Conservation (phyloP, 352 stramenopile species). For the Phytophthora citrophthora region DNA sequence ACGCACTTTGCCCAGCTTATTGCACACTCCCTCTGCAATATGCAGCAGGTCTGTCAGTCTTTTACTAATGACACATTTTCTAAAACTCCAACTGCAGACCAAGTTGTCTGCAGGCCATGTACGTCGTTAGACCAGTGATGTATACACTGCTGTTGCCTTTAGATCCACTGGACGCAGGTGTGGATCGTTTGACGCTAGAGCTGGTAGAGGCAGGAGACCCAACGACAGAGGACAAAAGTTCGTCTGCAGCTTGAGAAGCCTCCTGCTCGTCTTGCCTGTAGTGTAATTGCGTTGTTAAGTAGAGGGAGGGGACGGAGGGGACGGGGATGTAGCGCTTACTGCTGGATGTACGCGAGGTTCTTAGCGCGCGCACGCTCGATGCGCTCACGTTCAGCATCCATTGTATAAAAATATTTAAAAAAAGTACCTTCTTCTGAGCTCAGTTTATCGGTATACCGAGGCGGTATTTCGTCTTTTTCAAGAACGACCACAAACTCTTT, state of each 20-base stretch:
- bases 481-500: too few species aligned
- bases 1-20: slow-evolving; percentile 80
- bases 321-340: slow-evolving; percentile 20
- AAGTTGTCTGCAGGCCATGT: slow-evolving; percentile 84
- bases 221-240: slow-evolving; percentile 46
- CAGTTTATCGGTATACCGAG: too few species aligned
- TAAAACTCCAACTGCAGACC: slow-evolving; percentile 38
- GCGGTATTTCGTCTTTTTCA: too few species aligned
- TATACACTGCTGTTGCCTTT: slow-evolving; percentile 81
- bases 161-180: not conserved
- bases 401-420: slow-evolving; percentile 3
- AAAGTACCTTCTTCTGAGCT: too few species aligned
- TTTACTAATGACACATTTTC: not conserved
- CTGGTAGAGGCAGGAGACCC: slow-evolving; percentile 7
- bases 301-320: not conserved
- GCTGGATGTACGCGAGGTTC: slow-evolving; percentile 83
- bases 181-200: slow-evolving; percentile 2
- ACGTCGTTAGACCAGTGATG: slow-evolving; percentile 78
- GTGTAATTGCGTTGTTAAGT: not conserved
- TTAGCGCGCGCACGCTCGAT: slow-evolving; percentile 66
- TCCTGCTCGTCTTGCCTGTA: slow-evolving; percentile 61
- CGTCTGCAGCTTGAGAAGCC: slow-evolving; percentile 46
- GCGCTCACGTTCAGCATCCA: slow-evolving; percentile 62
- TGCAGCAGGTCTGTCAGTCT: not conserved
- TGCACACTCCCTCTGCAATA: slow-evolving; percentile 65